Base-by-base conservation (phyloP, 2,329 filamentous ascomycete genomes). In the Trichoderma atrobrunneum region DNA sequence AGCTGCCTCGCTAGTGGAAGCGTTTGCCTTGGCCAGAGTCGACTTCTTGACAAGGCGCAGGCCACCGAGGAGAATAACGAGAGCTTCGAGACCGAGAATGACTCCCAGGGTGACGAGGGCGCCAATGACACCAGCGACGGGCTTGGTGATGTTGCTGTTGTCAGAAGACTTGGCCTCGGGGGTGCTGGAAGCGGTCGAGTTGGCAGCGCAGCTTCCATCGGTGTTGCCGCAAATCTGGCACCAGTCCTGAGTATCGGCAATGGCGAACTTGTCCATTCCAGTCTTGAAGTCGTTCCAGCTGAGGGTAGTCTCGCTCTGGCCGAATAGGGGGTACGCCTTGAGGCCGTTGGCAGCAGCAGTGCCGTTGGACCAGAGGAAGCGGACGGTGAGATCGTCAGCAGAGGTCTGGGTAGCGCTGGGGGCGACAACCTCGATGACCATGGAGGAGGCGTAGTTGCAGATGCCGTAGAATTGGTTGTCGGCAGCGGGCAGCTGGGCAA, bases 121-220 rank as follows among this genome's bases (percentile, higher is more conserved):
- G 59, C 93, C 91, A 65, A 97, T 94, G 6, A 95, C 93, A 66
- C 94, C 93, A 0, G 93, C 93, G n/a, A 95, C 89, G 7, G 89
- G 86, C 48, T 86, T 88, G 65, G 91, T 92, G 32, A 97, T 85
- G 10, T 87, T 86, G 66, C 82, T 74, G 48, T 73, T 75, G 24
- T 72, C 73, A 3, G 75, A 76, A 7, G 77, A 75, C 26, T 78
- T 72, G 21, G 72, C 64, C 60, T 74, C 74, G 21, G 75, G 73
- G n/a, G 78, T 77, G 28, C 76, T 71, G 3, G 77, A 73, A 7
- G 69, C 76, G 21, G 76, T 77, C 21, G 74, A 75, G 59, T 76
- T 76, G 10, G 78, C 73, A 7, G 89, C 89, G 78, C 93, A 96
- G 28, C 85, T 82, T 2, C 90, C 91, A 0, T 89, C 91, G 0